Evolutionary conservation across 306 rosid genomes (phyloP).

Genomic region (Biancaea sappan): DNA sequence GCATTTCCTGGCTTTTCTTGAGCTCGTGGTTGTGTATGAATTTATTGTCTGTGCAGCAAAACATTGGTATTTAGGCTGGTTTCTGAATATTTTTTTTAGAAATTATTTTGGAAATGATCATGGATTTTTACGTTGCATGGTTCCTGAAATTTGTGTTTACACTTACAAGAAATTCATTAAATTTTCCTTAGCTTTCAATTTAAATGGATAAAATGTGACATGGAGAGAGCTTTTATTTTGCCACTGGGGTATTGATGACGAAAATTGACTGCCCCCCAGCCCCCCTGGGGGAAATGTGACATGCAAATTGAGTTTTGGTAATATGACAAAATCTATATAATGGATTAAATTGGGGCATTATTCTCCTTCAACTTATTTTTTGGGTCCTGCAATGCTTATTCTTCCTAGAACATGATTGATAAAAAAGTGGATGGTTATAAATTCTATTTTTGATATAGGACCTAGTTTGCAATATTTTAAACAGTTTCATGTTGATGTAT

Average conservation of each 20-base stretch:
- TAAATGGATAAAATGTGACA: conserved; percentile 4
- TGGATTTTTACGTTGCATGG: conserved; percentile 12
- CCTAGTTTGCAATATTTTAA: background rate
- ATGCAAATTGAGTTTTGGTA: conserved; percentile 12
- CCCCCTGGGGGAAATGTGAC: no score
- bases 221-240: background rate
- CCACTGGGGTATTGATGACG: conserved; percentile 16
- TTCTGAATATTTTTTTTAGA: conserved; percentile 19
- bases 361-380: background rate
- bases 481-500: background rate
- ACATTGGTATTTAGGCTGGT: conserved; percentile 3
- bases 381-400: background rate
- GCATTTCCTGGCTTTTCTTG: conserved; percentile 29
- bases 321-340: conserved; percentile 1
- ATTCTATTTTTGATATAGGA: background rate
- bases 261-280: no score
- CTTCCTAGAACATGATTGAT: background rate
- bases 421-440: background rate
- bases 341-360: background rate
- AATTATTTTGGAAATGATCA: background rate
- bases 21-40: background rate
- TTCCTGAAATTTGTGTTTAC: background rate
- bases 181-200: background rate
- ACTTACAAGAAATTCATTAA: conserved; percentile 2
- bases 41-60: background rate